These are phyloP conservation scores for Aphanomyces cochlioides DNA, from an alignment of 352 stramenopile genomes.

Conservation along the genomic window DNA sequence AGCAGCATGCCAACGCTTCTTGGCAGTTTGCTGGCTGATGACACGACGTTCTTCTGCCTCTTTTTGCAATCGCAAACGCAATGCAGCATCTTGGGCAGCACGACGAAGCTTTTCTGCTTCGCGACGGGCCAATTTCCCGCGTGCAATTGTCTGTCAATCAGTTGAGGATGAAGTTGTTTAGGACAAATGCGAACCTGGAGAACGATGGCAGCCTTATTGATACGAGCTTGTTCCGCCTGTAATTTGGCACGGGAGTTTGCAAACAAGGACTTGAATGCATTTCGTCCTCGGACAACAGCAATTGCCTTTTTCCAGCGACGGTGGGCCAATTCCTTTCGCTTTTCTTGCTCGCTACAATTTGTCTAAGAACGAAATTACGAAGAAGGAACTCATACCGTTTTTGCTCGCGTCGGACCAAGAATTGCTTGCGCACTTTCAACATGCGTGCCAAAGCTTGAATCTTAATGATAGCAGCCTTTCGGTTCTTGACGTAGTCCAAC, in stretches of 20 bases:
- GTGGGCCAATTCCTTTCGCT: constrained; percentile 55
- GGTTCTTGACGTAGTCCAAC: constrained; percentile 64
- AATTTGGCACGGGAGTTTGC: constrained; percentile 49
- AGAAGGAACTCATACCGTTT: constrained; percentile 44
- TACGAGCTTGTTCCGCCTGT: constrained; percentile 37
- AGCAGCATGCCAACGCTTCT: constrained; percentile 73
- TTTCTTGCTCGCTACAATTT: constrained; percentile 23
- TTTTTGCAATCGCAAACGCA: constrained; percentile 69
- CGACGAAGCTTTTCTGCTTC: constrained; percentile 55
- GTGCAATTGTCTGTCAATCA: constrained; percentile 49
- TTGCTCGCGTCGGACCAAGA: constrained; percentile 61
- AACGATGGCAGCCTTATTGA: constrained; percentile 56
- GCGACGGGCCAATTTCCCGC: constrained; percentile 77
- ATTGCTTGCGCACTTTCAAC: constrained; percentile 80
- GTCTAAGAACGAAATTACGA: background rate
- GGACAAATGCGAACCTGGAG: constrained; percentile 45
- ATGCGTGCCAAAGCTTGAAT: constrained; percentile 84
- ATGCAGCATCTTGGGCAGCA: constrained; percentile 68
- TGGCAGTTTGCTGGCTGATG: constrained; percentile 73
- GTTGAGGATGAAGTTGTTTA: background rate
- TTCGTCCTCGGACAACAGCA: constrained; percentile 54
- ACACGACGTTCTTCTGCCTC: constrained; percentile 59
- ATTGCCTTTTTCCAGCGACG: constrained; percentile 74
- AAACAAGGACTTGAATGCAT: constrained; percentile 68
- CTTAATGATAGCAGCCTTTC: constrained; percentile 72